Conservation (phyloP, 768 basidiomycete species). For the Favolaschia claudopus region DNA sequence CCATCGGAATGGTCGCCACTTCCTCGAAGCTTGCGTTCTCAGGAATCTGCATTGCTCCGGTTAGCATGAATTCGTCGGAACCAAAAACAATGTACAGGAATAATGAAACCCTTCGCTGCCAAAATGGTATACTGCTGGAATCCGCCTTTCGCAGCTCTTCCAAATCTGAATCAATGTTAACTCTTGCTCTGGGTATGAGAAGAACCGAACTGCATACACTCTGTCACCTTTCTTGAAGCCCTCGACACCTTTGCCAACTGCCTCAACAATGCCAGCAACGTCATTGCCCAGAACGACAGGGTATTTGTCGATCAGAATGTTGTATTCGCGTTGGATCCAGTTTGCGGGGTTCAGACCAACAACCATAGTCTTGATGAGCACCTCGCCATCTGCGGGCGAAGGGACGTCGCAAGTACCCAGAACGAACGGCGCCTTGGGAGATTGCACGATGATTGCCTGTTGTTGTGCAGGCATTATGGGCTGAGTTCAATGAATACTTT, state of each 20-base stretch:
- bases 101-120: background rate
- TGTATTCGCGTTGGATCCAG: conserved; percentile 36
- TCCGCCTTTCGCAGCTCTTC: background rate
- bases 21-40: conserved; percentile 16
- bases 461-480: no score
- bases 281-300: conserved; percentile 46
- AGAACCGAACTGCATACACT: conserved; percentile 17
- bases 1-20: conserved; percentile 12
- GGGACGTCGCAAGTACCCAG: background rate
- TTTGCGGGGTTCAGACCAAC: conserved; percentile 46
- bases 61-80: background rate
- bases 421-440: conserved; percentile 5
- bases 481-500: no score
- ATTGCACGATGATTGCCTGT: background rate
- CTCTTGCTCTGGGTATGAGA: background rate
- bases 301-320: conserved; percentile 25
- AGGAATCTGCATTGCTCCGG: conserved; percentile 10
- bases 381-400: background rate
- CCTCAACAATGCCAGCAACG: conserved; percentile 42
- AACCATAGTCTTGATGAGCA: conserved; percentile 17
- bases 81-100: background rate
- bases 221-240: conserved; percentile 41
- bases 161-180: background rate
- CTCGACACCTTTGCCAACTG: conserved; percentile 36
- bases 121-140: conserved; percentile 11